Evolutionary conservation across 768 basidiomycete genomes (phyloP).

Genomic region (Terana coerulea): DNA sequence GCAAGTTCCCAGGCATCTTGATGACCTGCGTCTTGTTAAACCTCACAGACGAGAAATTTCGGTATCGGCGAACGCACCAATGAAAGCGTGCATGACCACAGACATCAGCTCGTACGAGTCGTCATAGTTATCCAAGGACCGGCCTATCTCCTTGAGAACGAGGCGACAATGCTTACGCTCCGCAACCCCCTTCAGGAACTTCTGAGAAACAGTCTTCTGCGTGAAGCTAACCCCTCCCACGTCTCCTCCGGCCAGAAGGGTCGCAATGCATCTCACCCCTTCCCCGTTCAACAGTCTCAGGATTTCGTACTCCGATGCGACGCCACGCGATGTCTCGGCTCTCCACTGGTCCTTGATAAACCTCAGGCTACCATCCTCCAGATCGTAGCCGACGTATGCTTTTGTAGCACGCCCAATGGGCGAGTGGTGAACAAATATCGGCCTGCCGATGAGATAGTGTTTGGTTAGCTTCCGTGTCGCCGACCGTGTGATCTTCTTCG

Average conservation of each 20-base stretch:
- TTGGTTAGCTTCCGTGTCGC: background rate
- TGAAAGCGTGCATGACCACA: background rate
- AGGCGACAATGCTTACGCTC: background rate
- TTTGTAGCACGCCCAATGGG: background rate
- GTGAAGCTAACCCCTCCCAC: no score
- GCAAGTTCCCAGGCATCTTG: background rate
- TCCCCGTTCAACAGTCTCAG: no score
- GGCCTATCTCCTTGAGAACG: slow-evolving; percentile 1
- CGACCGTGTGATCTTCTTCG: no score
- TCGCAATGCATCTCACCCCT: background rate
- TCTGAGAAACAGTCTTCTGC: no score
- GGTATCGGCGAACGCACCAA: background rate
- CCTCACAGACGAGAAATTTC: background rate
- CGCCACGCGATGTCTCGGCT: no score
- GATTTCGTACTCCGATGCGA: no score
- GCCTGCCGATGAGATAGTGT: background rate
- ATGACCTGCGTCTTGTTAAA: background rate
- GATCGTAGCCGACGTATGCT: background rate
- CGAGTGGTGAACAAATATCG: background rate
- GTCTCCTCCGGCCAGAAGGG: background rate
- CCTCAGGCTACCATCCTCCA: background rate
- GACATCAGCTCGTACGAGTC: background rate
- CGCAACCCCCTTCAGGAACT: no score
- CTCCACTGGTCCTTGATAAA: slow-evolving; percentile 7
- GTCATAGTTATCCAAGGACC: background rate